phyloP scores from a whole-genome alignment of 306 rosid species.

The Glycine soja region DNA sequence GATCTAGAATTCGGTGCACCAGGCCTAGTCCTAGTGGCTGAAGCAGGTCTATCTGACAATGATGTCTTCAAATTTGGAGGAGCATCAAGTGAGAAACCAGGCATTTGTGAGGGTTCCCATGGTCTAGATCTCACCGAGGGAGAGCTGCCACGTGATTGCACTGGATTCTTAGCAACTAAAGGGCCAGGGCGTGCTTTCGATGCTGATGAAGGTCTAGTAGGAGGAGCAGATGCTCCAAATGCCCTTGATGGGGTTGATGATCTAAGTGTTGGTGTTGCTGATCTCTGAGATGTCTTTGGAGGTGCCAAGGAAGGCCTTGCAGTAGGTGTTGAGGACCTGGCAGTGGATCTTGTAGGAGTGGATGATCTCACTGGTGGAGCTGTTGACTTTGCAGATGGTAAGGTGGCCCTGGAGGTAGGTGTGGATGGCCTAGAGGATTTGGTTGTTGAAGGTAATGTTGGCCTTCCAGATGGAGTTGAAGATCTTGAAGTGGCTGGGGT shows the following conservation, averaged over 20 bases:
- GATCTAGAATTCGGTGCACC: conserved; percentile 59
- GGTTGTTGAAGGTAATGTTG: conserved; percentile 63
- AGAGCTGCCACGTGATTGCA: conserved; percentile 66
- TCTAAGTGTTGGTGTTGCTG: conserved; percentile 73
- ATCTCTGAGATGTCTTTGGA: conserved; percentile 69
- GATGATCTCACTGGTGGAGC: conserved; percentile 69
- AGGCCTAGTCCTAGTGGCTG: conserved; percentile 76
- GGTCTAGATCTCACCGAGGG: conserved; percentile 75
- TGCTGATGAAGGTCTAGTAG: conserved; percentile 72
- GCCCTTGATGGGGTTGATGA: conserved; percentile 62
- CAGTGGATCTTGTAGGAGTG: conserved; percentile 71
- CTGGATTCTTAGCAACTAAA: conserved; percentile 55
- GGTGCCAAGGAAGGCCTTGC: conserved; percentile 64
- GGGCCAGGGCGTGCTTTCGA: conserved; percentile 71
- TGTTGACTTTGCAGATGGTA: conserved; percentile 55
- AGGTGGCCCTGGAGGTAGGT: conserved; percentile 63
- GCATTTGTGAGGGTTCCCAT: conserved; percentile 69
- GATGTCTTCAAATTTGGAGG: conserved; percentile 73
- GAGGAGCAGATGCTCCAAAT: conserved; percentile 62
- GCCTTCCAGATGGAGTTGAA: conserved; percentile 74
- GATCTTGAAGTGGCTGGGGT: conserved; percentile 65
- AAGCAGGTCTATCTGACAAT: conserved; percentile 68
- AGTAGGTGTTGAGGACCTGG: conserved; percentile 82
- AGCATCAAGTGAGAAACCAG: conserved; percentile 69
- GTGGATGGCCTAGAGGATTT: conserved; percentile 77